Evolutionary conservation across 2,329 filamentous ascomycete species (phyloP), one percentile per base, ranked within the genome.

Genomic region (Aspergillus cejpii): DNA sequence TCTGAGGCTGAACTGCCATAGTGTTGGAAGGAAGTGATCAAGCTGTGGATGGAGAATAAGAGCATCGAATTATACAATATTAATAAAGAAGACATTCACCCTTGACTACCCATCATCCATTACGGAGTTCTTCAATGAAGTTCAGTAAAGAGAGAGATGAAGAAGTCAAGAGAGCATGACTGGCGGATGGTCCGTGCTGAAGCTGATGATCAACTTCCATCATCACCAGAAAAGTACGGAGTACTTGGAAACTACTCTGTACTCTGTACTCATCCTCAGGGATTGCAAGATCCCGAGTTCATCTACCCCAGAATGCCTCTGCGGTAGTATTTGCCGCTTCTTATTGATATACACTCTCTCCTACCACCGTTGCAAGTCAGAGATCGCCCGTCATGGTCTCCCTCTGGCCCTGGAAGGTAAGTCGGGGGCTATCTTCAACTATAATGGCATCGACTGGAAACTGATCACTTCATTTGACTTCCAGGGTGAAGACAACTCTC

Each of bases 401-500:
- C 42, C 77, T 92, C 56, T 92, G 87, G 87, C 87, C 87, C 52
- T 94, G 85, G 81, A 82, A 80, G 74, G 85, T 88, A 68, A 59
- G 74, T 63, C 41, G 41, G 20, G 28, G 14, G 29, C 24, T 42
- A 19, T 27, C 28, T 20, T n/a, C 24, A 36, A 26, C 5, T 12
- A 6, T 6, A 5, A 28, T 23, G 17, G 15, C 31, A 17, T 20
- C 12, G 26, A 36, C 15, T 14, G 38, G 19, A 34, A 33, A 39
- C 37, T 26, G 44, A 29, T 31, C 5, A 37, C 43, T 15, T 41
- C 4, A 41, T 45, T 38, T 41, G 38, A 37, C 38, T 41, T 45
- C 17, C 59, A 94, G 88, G 79, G 80, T 68, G 79, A 87, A 61
- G 79, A 84, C 64, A 85, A 79, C 63, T 94, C 90, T 54, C 85